Conservation (phyloP, 2,329 filamentous ascomycete genomes). For the Exophiala spinifera region DNA sequence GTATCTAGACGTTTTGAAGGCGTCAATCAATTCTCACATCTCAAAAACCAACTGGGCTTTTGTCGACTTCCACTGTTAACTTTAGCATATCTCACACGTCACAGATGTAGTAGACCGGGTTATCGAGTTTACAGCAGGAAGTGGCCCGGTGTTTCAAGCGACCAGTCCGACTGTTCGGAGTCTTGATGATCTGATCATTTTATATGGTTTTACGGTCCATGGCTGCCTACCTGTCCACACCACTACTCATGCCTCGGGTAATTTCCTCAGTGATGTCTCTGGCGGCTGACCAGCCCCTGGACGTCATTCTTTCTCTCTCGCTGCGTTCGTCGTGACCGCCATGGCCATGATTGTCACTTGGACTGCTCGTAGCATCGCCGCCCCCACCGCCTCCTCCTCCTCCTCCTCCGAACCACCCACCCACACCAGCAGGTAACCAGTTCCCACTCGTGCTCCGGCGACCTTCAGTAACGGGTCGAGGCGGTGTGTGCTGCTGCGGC, state of each 20-base stretch:
- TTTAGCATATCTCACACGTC: too few species aligned
- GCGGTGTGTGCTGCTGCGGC: conserved; percentile 10
- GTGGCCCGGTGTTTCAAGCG: too few species aligned
- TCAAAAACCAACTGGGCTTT: too few species aligned
- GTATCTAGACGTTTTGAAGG: too few species aligned
- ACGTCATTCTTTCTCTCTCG: conserved; percentile 8
- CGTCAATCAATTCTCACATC: too few species aligned
- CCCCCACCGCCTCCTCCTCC: conserved; percentile 8
- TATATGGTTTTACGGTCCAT: too few species aligned
- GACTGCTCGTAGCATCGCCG: conserved; percentile 4
- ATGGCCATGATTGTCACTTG: background rate
- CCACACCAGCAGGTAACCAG: conserved; percentile 23
- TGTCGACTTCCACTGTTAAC: too few species aligned
- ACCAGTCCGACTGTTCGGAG: too few species aligned
- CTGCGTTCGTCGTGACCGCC: conserved; percentile 8
- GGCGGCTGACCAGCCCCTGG: conserved; percentile 22
- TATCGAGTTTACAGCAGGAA: too few species aligned
- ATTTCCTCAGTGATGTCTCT: conserved; percentile 28
- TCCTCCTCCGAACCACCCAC: conserved; percentile 18
- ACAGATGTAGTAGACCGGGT: too few species aligned
- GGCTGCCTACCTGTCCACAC: conserved; percentile 4
- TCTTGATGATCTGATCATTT: too few species aligned
- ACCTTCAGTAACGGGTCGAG: conserved; percentile 6
- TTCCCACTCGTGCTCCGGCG: conserved; percentile 25
- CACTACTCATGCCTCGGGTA: conserved; percentile 20